phyloP scores from a whole-genome alignment of 148 eudicot species.

The Vaccinium corymbosum region DNA sequence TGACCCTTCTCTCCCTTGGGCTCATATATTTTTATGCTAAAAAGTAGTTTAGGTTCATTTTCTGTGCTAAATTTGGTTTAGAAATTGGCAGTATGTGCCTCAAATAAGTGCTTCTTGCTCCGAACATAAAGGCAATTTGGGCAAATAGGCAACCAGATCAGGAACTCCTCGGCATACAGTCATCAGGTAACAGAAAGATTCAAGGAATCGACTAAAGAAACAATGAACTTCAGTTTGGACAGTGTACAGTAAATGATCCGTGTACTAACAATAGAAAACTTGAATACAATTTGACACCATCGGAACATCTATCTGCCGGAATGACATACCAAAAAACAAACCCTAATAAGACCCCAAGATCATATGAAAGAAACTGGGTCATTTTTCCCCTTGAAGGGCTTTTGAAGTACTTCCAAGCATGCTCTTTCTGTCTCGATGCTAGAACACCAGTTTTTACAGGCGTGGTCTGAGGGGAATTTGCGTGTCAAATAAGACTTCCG shows the following conservation, averaged over 20 bases:
- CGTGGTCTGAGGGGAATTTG: neutral
- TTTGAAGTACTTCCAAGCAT: neutral
- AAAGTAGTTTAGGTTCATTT: neutral
- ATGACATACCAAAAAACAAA: neutral
- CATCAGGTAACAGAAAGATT: neutral
- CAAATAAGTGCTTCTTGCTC: neutral
- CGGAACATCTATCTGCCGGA: neutral
- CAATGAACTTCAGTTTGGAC: neutral
- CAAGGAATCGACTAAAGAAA: neutral
- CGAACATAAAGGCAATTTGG: neutral
- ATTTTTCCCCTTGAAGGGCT: neutral
- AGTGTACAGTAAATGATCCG: neutral
- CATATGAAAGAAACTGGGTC: neutral
- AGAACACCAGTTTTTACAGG: neutral
- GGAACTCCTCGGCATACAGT: neutral
- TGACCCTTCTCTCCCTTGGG: neutral
- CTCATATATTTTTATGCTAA: neutral
- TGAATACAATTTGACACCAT: neutral
- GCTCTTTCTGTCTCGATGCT: conserved; percentile 1
- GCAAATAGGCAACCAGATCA: neutral
- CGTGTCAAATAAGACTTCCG: neutral
- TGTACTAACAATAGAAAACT: neutral
- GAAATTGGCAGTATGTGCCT: neutral
- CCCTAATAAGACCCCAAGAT: neutral
- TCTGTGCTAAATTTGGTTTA: neutral